Percentiles rank a stretch among this genome's conserved stretches.
phyloP scores from a whole-genome alignment of 2,329 filamentous ascomycete genomes.

The Diplodia seriata region DNA sequence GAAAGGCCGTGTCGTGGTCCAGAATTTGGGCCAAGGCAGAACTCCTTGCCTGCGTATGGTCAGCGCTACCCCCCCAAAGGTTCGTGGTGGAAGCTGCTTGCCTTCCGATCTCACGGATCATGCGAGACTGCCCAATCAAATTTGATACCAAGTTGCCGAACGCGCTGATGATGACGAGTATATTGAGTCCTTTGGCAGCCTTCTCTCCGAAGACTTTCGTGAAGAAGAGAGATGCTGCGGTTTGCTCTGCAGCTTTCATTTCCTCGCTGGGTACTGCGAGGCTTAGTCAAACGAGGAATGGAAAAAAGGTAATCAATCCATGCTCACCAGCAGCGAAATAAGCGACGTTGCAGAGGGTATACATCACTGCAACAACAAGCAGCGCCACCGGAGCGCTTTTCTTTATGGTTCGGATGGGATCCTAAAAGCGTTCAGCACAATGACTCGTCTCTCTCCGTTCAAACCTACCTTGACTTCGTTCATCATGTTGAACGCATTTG shows the following conservation, averaged over 20 bases:
- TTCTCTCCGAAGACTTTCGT: slow-evolving; percentile 65
- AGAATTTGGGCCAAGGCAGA: slow-evolving; percentile 65
- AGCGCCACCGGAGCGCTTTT: slow-evolving; percentile 67
- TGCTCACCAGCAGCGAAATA: slow-evolving; percentile 62
- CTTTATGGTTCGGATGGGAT: slow-evolving; percentile 70
- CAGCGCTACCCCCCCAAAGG: too few relatives aligned
- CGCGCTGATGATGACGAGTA: slow-evolving; percentile 71
- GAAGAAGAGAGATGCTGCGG: slow-evolving; percentile 73
- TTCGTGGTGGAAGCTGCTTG: too few relatives aligned
- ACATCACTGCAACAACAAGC: slow-evolving; percentile 66
- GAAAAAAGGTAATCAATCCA: slow-evolving; percentile 37
- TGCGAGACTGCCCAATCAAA: slow-evolving; percentile 42
- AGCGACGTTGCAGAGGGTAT: slow-evolving; percentile 69
- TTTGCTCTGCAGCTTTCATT: slow-evolving; percentile 69
- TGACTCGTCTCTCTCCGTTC: too few relatives aligned
- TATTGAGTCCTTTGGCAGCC: slow-evolving; percentile 56
- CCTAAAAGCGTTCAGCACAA: too few relatives aligned
- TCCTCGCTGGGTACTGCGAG: slow-evolving; percentile 67
- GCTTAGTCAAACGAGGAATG: slow-evolving; percentile 42
- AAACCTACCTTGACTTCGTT: slow-evolving; percentile 39
- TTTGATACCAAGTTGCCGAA: slow-evolving; percentile 70
- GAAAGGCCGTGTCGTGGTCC: slow-evolving; percentile 72
- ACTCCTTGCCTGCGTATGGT: slow-evolving; percentile 61
- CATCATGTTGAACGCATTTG: slow-evolving; percentile 46
- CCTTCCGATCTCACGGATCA: slow-evolving; percentile 49